phyloP scores from a whole-genome alignment of 176 grass and related monocot species.

The Musa itinerans region DNA sequence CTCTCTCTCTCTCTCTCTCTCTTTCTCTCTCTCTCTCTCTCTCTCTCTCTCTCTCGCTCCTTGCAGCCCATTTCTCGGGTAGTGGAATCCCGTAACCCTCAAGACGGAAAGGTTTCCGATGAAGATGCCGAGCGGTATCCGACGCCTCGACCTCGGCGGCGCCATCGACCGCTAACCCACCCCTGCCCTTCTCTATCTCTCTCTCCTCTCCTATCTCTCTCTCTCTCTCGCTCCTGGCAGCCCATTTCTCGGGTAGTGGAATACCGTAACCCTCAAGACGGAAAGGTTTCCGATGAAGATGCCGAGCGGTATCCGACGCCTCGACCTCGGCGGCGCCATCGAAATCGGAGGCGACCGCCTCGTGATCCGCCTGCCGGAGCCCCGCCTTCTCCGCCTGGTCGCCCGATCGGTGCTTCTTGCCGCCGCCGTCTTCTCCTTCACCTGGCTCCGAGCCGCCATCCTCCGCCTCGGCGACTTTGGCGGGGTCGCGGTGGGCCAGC shows the following conservation, averaged over 20 bases:
- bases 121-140: background rate
- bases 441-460: conserved; percentile 19
- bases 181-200: too few species aligned
- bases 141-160: background rate
- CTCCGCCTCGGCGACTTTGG: background rate
- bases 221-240: too few species aligned
- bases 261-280: too few species aligned
- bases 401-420: conserved; percentile 26
- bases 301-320: background rate
- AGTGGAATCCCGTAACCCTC: too few species aligned
- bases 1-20: too few species aligned
- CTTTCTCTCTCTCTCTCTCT: too few species aligned
- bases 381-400: conserved; percentile 12
- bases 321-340: background rate
- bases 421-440: conserved; percentile 25
- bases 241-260: too few species aligned
- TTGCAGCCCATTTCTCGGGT: too few species aligned
- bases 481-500: too few species aligned
- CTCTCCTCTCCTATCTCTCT: too few species aligned
- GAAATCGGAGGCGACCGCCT: background rate
- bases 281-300: conserved; percentile 3
- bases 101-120: background rate
- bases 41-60: too few species aligned
- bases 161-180: too few species aligned
- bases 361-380: conserved; percentile 28